Conservation (phyloP, 768 basidiomycete species). For the Termitomyces sp. region DNA sequence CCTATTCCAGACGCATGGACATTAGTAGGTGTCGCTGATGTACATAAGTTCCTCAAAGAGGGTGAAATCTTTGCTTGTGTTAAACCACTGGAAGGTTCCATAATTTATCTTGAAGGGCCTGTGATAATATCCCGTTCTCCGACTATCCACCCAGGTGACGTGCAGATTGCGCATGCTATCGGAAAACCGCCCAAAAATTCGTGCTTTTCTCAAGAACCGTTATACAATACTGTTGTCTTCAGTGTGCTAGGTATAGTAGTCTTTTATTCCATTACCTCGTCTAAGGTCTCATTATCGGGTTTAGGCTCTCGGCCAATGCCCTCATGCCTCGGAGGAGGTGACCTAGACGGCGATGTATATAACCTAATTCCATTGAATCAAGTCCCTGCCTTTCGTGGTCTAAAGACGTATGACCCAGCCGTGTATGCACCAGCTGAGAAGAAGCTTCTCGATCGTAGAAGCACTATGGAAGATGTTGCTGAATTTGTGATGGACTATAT, state of each 20-base stretch:
- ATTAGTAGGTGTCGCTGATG: constrained; percentile 68
- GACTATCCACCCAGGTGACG: constrained; percentile 64
- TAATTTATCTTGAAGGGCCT: constrained; percentile 45
- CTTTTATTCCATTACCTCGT: not conserved
- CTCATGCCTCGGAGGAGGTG: constrained; percentile 62
- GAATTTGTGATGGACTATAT: constrained; percentile 70
- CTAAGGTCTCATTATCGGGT: not conserved
- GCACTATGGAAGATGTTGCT: constrained; percentile 59
- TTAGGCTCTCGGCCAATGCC: constrained; percentile 55
- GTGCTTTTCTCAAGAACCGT: constrained; percentile 43
- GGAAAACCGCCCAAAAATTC: constrained; percentile 50
- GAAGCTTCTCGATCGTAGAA: constrained; percentile 38
- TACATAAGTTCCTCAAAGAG: constrained; percentile 44
- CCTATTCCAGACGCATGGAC: constrained; percentile 60
- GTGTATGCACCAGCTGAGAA: constrained; percentile 41
- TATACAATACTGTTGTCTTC: constrained; percentile 64
- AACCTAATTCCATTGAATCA: constrained; percentile 41
- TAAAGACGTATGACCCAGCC: constrained; percentile 29
- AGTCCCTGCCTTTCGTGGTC: constrained; percentile 27
- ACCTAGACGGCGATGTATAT: constrained; percentile 62
- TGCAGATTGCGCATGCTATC: constrained; percentile 54
- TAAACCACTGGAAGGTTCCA: constrained; percentile 29
- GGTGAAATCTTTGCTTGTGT: constrained; percentile 60
- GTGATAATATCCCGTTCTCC: constrained; percentile 60
- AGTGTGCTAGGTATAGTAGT: constrained; percentile 40